A percentile compares a stretch with the other conserved stretches of the same genome.
phyloP scores from a whole-genome alignment of 441 rosid genomes.

The Gossypium schwendimanii region DNA sequence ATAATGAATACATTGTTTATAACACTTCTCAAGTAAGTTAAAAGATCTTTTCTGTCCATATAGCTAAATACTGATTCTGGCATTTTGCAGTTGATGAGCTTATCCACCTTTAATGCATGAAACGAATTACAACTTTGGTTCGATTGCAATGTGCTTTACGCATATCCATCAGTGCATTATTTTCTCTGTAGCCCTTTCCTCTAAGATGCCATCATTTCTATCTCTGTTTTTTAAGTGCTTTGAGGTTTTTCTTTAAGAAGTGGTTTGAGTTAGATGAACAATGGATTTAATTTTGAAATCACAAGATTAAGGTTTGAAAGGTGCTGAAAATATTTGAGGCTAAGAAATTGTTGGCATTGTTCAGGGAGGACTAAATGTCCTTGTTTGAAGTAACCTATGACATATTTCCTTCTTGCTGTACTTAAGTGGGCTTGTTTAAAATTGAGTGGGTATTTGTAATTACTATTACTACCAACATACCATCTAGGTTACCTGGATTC shows the following conservation, averaged over 20 bases:
- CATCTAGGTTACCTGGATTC: background rate
- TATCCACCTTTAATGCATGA: background rate
- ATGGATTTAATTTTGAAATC: background rate
- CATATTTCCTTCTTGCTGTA: background rate
- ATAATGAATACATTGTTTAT: conserved; percentile 90
- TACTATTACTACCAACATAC: background rate
- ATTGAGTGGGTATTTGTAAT: background rate
- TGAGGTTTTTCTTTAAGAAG: background rate
- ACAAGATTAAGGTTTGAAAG: background rate
- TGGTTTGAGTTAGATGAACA: background rate
- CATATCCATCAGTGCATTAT: background rate
- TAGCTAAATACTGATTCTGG: background rate
- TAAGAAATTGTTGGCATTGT: background rate
- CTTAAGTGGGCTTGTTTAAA: conserved; percentile 3
- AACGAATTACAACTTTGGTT: background rate
- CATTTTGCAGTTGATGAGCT: background rate
- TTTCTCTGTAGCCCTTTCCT: background rate
- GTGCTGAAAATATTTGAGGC: background rate
- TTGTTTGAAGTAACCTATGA: background rate
- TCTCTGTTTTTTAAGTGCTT: background rate
- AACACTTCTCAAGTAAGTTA: conserved; percentile 71
- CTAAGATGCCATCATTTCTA: background rate
- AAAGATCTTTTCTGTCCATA: background rate
- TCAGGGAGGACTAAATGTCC: background rate
- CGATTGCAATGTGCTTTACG: background rate